Conservation (phyloP, 106 monocot genomes). For the Vanilla planifolia region DNA sequence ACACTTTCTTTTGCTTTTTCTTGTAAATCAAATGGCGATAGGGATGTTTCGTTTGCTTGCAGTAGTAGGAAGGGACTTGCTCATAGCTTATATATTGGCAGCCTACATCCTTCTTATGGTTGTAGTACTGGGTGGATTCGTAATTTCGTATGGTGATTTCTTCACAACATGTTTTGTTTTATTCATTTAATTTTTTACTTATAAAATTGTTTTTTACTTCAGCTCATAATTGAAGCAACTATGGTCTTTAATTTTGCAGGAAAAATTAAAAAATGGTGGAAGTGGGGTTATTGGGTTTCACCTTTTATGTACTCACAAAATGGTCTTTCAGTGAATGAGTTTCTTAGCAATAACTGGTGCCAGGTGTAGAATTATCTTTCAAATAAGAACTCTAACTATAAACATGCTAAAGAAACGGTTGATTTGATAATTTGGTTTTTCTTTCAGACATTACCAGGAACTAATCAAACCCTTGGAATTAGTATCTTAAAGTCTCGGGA, state of each 20-base stretch:
- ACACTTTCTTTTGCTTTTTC: slow-evolving; percentile 27
- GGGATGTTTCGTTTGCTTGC: slow-evolving; percentile 36
- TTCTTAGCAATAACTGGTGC: slow-evolving; percentile 45
- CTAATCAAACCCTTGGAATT: slow-evolving; percentile 28
- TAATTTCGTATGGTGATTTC: slow-evolving; percentile 8
- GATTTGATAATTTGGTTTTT: background rate
- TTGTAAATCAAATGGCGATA: slow-evolving; percentile 33
- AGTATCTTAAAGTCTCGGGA: slow-evolving; percentile 29
- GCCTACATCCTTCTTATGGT: slow-evolving; percentile 19
- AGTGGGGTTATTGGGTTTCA: slow-evolving; percentile 63
- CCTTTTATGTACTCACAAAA: slow-evolving; percentile 56
- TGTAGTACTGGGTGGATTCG: slow-evolving; percentile 35
- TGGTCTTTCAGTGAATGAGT: slow-evolving; percentile 45
- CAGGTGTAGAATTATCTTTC: slow-evolving; percentile 14
- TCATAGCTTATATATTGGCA: slow-evolving; percentile 27
- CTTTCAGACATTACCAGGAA: slow-evolving; percentile 11
- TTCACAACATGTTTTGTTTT: background rate
- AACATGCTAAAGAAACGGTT: background rate
- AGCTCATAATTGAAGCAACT: background rate
- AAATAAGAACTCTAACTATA: background rate
- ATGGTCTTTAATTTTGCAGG: slow-evolving; percentile 20
- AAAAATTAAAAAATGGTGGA: slow-evolving; percentile 59
- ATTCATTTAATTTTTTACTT: background rate
- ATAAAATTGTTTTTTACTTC: background rate
- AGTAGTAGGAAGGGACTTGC: slow-evolving; percentile 22